Conservation (phyloP, 441 rosid species). For the Adansonia grandidieri region DNA sequence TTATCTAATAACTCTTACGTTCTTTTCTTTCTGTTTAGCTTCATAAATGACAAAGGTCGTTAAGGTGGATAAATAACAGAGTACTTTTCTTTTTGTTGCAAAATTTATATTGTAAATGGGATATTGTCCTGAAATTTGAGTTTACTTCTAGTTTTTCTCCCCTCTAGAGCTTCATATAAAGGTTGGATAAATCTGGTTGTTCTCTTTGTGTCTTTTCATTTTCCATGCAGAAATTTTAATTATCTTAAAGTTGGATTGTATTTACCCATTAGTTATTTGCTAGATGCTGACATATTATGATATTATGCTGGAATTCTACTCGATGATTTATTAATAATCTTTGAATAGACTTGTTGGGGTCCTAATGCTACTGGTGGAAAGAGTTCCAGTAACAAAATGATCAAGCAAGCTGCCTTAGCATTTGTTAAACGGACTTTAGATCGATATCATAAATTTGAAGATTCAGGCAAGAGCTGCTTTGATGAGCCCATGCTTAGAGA, state of each 20-base stretch:
- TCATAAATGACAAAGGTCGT: neutral
- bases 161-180: neutral
- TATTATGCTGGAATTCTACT: conserved; percentile 10
- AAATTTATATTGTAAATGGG: neutral
- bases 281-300: conserved; percentile 1
- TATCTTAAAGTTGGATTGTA: neutral
- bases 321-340: conserved; percentile 29
- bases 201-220: conserved; percentile 5
- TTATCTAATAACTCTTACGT: conserved; percentile 12
- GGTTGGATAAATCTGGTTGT: conserved; percentile 8
- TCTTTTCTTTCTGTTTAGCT: conserved; percentile 14
- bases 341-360: conserved; percentile 68
- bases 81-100: conserved; percentile 17
- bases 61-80: conserved; percentile 3
- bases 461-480: conserved; percentile 85
- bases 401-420: conserved; percentile 85
- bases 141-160: conserved; percentile 3
- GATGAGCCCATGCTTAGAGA: conserved; percentile 71
- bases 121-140: neutral
- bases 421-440: conserved; percentile 79
- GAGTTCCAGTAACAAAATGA: conserved; percentile 77
- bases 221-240: neutral
- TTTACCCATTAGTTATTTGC: conserved; percentile 27
- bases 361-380: conserved; percentile 68
- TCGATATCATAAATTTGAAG: conserved; percentile 74